phyloP scores from a whole-genome alignment of 1,284 basidiomycete species.

The Trichosporon ovoides region DNA sequence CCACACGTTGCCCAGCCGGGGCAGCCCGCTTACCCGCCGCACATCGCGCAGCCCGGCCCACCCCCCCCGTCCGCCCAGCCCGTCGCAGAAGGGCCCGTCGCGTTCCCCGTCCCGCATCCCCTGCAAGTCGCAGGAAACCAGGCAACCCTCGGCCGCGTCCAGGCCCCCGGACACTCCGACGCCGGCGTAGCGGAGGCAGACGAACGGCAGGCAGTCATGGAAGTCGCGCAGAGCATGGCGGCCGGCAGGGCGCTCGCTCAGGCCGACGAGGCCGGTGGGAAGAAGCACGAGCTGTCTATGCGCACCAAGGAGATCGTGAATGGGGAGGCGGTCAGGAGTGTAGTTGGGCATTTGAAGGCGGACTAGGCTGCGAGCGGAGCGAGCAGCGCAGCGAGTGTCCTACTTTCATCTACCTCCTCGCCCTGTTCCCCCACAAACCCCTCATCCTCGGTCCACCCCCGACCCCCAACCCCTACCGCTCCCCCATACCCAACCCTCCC shows the following conservation, averaged over 20 bases:
- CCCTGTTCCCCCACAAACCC: too few species aligned
- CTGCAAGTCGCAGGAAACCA: not conserved
- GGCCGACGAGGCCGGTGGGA: not conserved
- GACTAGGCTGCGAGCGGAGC: too few species aligned
- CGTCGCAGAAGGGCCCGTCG: not conserved
- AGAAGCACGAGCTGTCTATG: not conserved
- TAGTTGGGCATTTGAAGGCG: not conserved
- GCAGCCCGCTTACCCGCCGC: too few species aligned
- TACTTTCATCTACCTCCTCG: too few species aligned
- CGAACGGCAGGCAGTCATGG: not conserved
- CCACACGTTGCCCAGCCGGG: too few species aligned
- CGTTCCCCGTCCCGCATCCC: not conserved
- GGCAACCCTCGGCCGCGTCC: not conserved
- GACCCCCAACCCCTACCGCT: too few species aligned
- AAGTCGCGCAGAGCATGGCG: not conserved
- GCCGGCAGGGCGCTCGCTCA: not conserved
- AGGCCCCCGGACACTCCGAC: not conserved
- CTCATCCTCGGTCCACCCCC: too few species aligned
- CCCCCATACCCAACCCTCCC: too few species aligned
- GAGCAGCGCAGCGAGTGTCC: too few species aligned
- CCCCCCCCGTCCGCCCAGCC: not conserved
- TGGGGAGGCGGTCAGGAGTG: not conserved
- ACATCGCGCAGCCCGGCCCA: too few species aligned
- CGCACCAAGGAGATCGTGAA: not conserved
- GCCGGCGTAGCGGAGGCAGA: not conserved